These are phyloP conservation scores for Candida orba DNA, from an alignment of 805 yeast species.

Conservation along the genomic window DNA sequence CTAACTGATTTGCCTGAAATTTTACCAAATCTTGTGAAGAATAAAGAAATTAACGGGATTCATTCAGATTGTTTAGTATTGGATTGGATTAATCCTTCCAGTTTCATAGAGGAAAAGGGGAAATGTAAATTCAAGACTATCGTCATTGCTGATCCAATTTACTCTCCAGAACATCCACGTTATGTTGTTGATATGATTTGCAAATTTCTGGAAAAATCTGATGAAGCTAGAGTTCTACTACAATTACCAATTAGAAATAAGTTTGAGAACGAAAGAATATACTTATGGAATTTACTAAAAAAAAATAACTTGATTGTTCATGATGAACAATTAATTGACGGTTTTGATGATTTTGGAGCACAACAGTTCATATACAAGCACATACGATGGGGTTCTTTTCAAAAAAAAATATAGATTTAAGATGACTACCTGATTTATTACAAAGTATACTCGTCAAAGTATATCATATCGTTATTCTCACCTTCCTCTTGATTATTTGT, in stretches of 20 bases:
- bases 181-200: constrained; percentile 59
- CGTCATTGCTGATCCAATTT: constrained; percentile 82
- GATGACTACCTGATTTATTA: constrained; percentile 4
- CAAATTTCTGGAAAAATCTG: constrained; percentile 31
- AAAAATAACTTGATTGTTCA: constrained; percentile 25
- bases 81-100: constrained; percentile 71
- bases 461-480: constrained; percentile 30
- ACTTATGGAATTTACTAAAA: constrained; percentile 49
- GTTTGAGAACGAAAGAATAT: constrained; percentile 57
- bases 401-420: too few species aligned
- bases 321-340: constrained; percentile 36
- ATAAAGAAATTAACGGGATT: constrained; percentile 47
- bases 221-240: constrained; percentile 44
- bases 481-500: constrained; percentile 23
- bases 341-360: constrained; percentile 82
- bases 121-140: constrained; percentile 45
- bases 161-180: constrained; percentile 73
- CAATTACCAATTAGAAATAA: constrained; percentile 70
- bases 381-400: constrained; percentile 17
- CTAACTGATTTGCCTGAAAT: constrained; percentile 81
- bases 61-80: constrained; percentile 40
- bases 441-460: constrained; percentile 42
- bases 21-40: constrained; percentile 55
- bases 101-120: constrained; percentile 27
- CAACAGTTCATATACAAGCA: constrained; percentile 44